Percentiles rank a stretch among this genome's conserved stretches.
Evolutionary conservation across 768 basidiomycete genomes (phyloP).

Genomic region (Phaeolepiota aurea): DNA sequence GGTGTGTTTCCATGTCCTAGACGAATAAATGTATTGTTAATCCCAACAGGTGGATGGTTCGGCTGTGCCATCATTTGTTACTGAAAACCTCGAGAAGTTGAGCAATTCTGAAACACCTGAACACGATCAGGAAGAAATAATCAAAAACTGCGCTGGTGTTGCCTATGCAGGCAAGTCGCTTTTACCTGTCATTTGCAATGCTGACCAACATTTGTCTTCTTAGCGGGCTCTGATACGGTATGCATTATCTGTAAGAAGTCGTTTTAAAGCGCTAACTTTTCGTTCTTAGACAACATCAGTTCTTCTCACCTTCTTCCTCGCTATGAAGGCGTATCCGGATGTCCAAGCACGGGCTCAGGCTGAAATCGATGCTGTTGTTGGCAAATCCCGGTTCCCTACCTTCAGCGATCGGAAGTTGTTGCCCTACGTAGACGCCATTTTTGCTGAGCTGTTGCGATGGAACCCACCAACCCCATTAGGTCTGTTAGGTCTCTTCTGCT

Average conservation of each 20-base stretch:
- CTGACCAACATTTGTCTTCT: neutral
- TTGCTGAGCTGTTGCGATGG: conserved; percentile 35
- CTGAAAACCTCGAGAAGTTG: conserved; percentile 15
- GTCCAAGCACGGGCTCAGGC: conserved; percentile 31
- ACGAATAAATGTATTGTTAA: neutral
- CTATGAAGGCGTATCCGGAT: conserved; percentile 30
- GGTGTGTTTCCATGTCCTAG: conserved; percentile 9
- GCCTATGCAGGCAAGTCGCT: conserved; percentile 26
- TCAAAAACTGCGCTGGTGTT: conserved; percentile 32
- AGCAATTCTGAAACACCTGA: conserved; percentile 8
- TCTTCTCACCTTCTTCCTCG: neutral
- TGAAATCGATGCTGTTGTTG: conserved; percentile 33
- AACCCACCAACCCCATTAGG: conserved; percentile 25
- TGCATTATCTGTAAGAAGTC: conserved; percentile 6
- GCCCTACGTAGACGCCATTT: conserved; percentile 35
- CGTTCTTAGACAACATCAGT: conserved; percentile 2
- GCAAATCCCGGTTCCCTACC: conserved; percentile 29
- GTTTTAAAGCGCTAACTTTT: no score
- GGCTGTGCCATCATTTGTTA: conserved; percentile 16
- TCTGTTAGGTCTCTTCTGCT: conserved; percentile 6
- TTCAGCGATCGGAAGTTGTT: conserved; percentile 28
- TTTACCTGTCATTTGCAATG: neutral
- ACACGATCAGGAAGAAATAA: conserved; percentile 19
- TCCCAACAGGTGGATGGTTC: conserved; percentile 15
- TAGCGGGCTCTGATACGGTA: conserved; percentile 27